Base-by-base conservation (phyloP, 1,284 basidiomycete genomes). In the Irpex lacteus region DNA sequence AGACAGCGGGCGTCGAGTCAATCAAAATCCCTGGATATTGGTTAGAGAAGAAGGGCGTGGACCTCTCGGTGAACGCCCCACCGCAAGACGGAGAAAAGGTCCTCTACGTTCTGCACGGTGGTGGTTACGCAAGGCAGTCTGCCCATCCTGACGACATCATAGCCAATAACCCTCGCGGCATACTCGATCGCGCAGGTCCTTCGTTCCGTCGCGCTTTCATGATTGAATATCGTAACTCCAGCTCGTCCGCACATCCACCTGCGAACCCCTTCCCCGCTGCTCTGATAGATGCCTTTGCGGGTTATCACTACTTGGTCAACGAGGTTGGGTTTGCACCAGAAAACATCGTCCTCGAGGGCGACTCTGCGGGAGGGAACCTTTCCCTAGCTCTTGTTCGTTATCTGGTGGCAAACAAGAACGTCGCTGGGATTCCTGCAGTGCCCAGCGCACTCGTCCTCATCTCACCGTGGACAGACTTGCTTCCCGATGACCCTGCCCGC, bases 381-480 rank as follows among this genome's bases (percentile, higher is more conserved):
- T 81, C 79, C 0, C 70, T 85, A 5, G 81, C 80, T 3, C 67
- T 78, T n/a, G 68, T 67, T 5, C 74, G 74, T 8, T 77, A 77
- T 65, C 70, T 78, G 40, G 68, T 70, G 21, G 66, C 68, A 38
- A 59, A 67, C 52, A 60, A 59, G 21, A 21, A 5, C 50, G 32
- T 69, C 70, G 8, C 76, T 7, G n/a, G 11, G 11, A 9, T 59
- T 37, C 62, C 58, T 32, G 36, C 80, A 40, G 86, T 88, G 1
- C 63, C 69, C 8, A 61, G 65, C 5, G 64, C 60, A 37, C 47
- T 74, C 21, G 55, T 90, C n/a, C 76, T 85, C 4, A 74, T 83
- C 60, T 88, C 86, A 0, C 86, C 87, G 0, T 88, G 85, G 85
- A 71, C 72, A 13, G 89, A 91, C 69, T 67, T 87, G 1, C 74